Percentiles rank a stretch among this genome's conserved stretches.
Conservation (phyloP, 2,329 filamentous ascomycete genomes). For the Blastomyces silverae region DNA sequence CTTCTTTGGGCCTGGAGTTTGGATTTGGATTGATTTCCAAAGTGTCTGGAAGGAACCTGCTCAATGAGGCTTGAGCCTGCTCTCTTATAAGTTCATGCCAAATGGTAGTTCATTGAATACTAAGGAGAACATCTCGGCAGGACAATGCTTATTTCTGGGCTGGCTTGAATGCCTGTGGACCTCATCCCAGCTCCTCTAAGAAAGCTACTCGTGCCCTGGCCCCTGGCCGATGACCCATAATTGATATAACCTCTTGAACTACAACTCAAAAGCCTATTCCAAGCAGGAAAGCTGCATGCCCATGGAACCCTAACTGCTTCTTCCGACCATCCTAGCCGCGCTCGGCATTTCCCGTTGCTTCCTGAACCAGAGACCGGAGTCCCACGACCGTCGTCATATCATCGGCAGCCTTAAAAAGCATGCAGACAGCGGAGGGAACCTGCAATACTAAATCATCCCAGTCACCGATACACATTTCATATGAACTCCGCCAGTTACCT, state of each 20-base stretch:
- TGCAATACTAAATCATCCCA: neutral
- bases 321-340: neutral
- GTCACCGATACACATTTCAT: neutral
- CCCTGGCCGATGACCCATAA: neutral
- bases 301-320: neutral
- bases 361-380: neutral
- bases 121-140: conserved; percentile 5
- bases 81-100: neutral
- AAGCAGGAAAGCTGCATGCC: neutral
- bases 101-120: neutral
- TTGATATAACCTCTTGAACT: neutral
- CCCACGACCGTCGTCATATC: neutral
- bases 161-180: neutral
- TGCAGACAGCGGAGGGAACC: neutral
- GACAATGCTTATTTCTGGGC: neutral
- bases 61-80: neutral
- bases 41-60: neutral
- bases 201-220: neutral
- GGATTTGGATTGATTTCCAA: neutral
- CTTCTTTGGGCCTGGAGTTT: neutral
- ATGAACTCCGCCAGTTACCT: neutral
- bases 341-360: neutral
- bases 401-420: neutral
- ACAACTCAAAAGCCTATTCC: neutral
- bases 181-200: neutral